These are phyloP conservation scores for Aegilops umbellulata DNA, from an alignment of 176 grass and related monocot genomes.

Conservation along the genomic window DNA sequence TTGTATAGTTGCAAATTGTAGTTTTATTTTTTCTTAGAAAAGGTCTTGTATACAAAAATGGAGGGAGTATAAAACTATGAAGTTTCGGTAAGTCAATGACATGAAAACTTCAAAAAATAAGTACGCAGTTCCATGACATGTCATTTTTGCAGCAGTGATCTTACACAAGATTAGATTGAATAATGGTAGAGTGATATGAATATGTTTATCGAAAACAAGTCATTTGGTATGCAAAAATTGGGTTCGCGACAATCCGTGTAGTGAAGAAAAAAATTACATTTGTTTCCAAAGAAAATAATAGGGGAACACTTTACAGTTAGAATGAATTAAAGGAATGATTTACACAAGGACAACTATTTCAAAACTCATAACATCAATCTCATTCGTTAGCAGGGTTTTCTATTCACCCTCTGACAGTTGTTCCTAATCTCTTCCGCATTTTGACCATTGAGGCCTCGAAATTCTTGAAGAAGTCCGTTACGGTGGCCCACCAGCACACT, in stretches of 20 bases:
- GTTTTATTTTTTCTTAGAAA: too few relatives aligned
- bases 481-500: too few relatives aligned
- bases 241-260: neutral
- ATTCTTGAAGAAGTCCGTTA: conserved; percentile 31
- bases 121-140: too few relatives aligned
- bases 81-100: too few relatives aligned
- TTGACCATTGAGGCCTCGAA: conserved; percentile 55
- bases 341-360: neutral
- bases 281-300: neutral
- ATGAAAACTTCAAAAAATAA: too few relatives aligned
- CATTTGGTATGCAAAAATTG: neutral
- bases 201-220: neutral
- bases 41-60: too few relatives aligned
- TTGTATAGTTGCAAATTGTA: too few relatives aligned
- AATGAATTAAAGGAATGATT: neutral
- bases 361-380: neutral
- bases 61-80: too few relatives aligned
- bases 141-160: too few relatives aligned
- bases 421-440: conserved; percentile 62
- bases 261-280: neutral
- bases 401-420: conserved; percentile 40
- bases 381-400: neutral
- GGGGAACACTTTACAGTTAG: neutral
- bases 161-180: too few relatives aligned
- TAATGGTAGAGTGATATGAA: neutral